Conservation (phyloP, 1,139 yeast species). For the Zygosaccharomyces pseudobailii region DNA sequence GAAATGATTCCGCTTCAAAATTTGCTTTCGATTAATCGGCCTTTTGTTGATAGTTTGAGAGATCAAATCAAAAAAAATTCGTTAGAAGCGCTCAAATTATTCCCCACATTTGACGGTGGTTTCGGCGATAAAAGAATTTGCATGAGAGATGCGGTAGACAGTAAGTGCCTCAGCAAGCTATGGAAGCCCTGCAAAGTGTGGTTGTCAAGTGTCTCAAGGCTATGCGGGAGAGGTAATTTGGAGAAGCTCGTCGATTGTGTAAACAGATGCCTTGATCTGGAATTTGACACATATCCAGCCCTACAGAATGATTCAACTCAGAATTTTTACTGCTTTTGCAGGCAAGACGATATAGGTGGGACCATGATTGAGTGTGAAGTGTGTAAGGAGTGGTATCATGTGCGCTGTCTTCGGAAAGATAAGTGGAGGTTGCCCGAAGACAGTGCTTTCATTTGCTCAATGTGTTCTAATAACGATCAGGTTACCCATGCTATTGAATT, state of each 20-base stretch:
- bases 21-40: constrained; percentile 16
- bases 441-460: constrained; percentile 58
- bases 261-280: constrained; percentile 33
- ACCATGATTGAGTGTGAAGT: constrained; percentile 75
- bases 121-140: constrained; percentile 30
- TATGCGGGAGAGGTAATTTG: constrained; percentile 37
- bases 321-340: constrained; percentile 59
- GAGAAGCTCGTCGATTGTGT: constrained; percentile 27
- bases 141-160: constrained; percentile 12
- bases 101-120: constrained; percentile 25
- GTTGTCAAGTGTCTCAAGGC: constrained; percentile 41
- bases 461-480: constrained; percentile 42
- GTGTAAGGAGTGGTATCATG: constrained; percentile 81
- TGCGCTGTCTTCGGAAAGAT: constrained; percentile 52
- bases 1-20: constrained; percentile 31
- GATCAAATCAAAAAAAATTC: constrained; percentile 8
- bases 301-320: constrained; percentile 24
- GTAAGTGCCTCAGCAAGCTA: constrained; percentile 13
- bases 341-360: constrained; percentile 58
- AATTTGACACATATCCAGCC: constrained; percentile 37
- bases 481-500: constrained; percentile 34
- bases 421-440: constrained; percentile 31
- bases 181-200: constrained; percentile 39
- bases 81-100: constrained; percentile 9
- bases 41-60: constrained; percentile 9